Conservation (phyloP, 2,329 filamentous ascomycete genomes). For the Exserohilum turcica region DNA sequence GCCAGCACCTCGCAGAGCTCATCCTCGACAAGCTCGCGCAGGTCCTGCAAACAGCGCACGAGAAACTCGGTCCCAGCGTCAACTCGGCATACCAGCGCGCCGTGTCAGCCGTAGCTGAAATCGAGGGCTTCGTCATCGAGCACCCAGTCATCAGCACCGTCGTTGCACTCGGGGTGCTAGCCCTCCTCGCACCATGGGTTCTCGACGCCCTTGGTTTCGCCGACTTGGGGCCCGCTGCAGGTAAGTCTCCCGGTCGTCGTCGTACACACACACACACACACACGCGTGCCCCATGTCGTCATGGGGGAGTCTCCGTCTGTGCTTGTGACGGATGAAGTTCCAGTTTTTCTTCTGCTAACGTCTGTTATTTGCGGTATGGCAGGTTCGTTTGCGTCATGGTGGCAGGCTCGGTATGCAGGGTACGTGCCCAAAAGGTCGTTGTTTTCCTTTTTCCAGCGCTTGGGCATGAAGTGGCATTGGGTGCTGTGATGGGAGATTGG, state of each 20-base stretch:
- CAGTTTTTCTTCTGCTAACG: background rate
- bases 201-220: slow-evolving; percentile 42
- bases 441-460: slow-evolving; percentile 52
- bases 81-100: slow-evolving; percentile 32
- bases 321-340: background rate
- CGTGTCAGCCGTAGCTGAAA: slow-evolving; percentile 25
- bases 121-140: slow-evolving; percentile 37
- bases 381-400: slow-evolving; percentile 49
- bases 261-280: background rate
- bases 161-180: slow-evolving; percentile 40
- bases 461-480: slow-evolving; percentile 49
- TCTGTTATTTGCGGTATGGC: background rate
- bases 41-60: slow-evolving; percentile 25
- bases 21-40: slow-evolving; percentile 34
- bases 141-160: slow-evolving; percentile 38
- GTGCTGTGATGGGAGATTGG: too few relatives aligned
- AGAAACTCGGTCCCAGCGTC: slow-evolving; percentile 31
- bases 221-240: slow-evolving; percentile 38
- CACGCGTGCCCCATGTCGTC: background rate
- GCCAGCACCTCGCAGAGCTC: slow-evolving; percentile 36
- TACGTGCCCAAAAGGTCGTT: slow-evolving; percentile 50
- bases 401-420: slow-evolving; percentile 48
- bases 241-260: slow-evolving; percentile 15
- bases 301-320: background rate
- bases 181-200: slow-evolving; percentile 33